Evolutionary conservation across 371 early-diverging fungal genomes (phyloP).

Genomic region (Dipsacomyces acuminosporus): DNA sequence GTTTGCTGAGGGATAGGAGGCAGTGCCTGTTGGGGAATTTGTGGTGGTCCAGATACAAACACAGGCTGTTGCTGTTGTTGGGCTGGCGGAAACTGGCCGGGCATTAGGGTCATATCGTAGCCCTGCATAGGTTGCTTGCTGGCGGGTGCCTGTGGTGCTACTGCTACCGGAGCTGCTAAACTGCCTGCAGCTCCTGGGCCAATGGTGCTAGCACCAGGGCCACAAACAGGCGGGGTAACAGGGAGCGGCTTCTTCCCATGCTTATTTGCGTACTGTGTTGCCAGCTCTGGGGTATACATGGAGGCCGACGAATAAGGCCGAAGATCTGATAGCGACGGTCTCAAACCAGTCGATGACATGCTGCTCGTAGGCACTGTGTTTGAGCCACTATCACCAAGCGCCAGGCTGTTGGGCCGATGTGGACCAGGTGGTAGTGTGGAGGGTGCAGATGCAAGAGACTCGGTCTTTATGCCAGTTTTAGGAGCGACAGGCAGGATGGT

Average conservation of each 20-base stretch:
- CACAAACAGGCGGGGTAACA: not conserved
- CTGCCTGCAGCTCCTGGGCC: not conserved
- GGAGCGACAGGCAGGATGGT: conserved; percentile 19
- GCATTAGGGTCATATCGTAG: conserved; percentile 39
- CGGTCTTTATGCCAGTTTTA: conserved; percentile 1
- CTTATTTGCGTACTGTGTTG: conserved; percentile 42
- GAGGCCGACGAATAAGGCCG: conserved; percentile 45
- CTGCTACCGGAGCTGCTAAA: too few species aligned
- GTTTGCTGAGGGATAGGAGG: not conserved
- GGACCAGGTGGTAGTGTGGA: conserved; percentile 12
- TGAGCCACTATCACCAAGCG: conserved; percentile 1
- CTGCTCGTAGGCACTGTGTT: conserved; percentile 4
- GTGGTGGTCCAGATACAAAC: too few species aligned
- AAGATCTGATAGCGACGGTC: conserved; percentile 36
- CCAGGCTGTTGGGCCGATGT: not conserved
- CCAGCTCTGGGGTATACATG: conserved; percentile 38
- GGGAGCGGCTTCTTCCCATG: conserved; percentile 46
- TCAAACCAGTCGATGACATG: conserved; percentile 8
- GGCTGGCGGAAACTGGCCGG: conserved; percentile 15
- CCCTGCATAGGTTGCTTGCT: conserved; percentile 1
- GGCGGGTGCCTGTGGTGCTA: too few species aligned
- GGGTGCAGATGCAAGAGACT: conserved; percentile 31
- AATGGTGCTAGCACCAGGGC: too few species aligned
- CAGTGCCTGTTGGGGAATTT: not conserved
- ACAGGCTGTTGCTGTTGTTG: conserved; percentile 6